Evolutionary conservation across 352 stramenopile species (phyloP), one percentile per base, ranked within the genome.

Genomic region (Globisporangium perplexum): DNA sequence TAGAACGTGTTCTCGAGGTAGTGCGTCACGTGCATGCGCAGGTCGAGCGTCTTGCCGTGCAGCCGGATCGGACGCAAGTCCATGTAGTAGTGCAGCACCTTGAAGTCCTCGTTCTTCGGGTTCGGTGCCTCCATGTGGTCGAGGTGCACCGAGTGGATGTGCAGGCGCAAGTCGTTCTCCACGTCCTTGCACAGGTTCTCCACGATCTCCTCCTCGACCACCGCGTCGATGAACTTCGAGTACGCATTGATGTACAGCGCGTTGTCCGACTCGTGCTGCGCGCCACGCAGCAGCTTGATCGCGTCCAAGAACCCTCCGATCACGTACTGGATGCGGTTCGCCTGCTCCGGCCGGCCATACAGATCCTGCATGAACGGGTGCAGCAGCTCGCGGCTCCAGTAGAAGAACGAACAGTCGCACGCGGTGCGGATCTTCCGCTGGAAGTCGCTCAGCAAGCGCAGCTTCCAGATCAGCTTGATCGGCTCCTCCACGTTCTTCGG

Each of bases 1-100:
- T 98, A 98, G 59, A 98, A 98, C 39, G 81, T 96, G 54, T 75
- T 93, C 55, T 98, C 89, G n/a, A 98, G 69, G 58, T 97, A 97
- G 57, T 93, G 77, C 33, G 86, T 93, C 18, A 98, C 90, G 33
- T 86, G 76, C 49, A 84, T 63, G 42, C 86, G 79, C 38, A 98
- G 59, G 44, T 96, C 69, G 36, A 98, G 61, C 56, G 77, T 81
- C 55, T 87, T 91, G 41, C 87, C 88, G 49, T 96, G 88, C n/a
- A 98, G 60, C 20, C 81, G 76, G 53, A 98, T 85, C 0, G 90
- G 87, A 39, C 82, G 83, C 51, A 97, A 55, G 46, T 93, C 69
- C 22, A 98, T 56, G 22, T 92, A 95, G 56, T 89, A 86, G 51
- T 90, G 83, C 12, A 93, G 65, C 31, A 94, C 81, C 53, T 90